Base-by-base conservation (phyloP, 345 rosid genomes). In the Salix purpurea region DNA sequence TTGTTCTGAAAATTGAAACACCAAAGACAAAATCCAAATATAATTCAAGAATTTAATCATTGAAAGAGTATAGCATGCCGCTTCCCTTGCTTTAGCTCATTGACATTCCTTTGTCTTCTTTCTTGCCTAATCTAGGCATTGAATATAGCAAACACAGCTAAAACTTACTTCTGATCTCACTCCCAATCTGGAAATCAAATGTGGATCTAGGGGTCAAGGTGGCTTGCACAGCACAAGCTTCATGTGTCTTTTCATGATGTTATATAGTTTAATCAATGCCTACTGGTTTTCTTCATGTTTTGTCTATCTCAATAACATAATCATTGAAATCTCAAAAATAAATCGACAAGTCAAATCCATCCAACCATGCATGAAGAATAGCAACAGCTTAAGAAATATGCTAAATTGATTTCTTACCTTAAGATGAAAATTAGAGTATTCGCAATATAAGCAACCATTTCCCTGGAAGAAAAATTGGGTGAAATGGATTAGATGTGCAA, bases 381-480 rank as follows among this genome's bases (percentile, higher is more conserved):
- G 1, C 15, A 44, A 50, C 37, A 42, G 58, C 50, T 48, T 12
- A 67, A 72, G 19, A 44, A 11, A 21, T 7, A 72, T 28, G 37
- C 52, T n/a, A 72, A 26, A 34, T 71, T 24, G 40, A 74, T 69
- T 23, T 60, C 88, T 86, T 84, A 95, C 99, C 99, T 95, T 78
- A 93, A 87, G 83, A 91, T 95, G 84, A 95, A 95, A 72, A 95
- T 93, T 75, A 93, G 79, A 56, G 99, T 95, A 87, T 95, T 95
- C 72, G 99, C 99, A 84, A 95, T 95, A 75, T 95, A 95, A 46
- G 98, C 93, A 73, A 95, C 88, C 97, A 95, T 95, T 87, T 90
- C 97, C 99, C 98, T 95, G 92, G 76, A 78, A 75, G 58, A 65
- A 60, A 74, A 42, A 12, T 14, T 69, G 8, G 46, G 30, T 60